Evolutionary conservation across 2,329 filamentous ascomycete genomes (phyloP).

Genomic region (Penicillium sp.): DNA sequence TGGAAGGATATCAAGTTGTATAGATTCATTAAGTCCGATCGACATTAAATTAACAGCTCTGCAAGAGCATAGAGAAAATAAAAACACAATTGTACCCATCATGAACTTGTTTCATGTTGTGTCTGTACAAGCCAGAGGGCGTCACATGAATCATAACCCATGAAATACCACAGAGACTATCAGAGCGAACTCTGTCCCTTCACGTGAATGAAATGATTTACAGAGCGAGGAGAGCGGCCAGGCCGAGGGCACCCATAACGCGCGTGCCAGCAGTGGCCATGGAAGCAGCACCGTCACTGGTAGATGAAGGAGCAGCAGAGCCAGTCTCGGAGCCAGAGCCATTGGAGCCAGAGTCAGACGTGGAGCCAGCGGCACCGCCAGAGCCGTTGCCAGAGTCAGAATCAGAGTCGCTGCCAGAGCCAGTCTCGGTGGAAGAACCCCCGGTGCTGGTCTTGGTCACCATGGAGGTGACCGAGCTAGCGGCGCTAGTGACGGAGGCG

Average conservation of each 20-base stretch:
- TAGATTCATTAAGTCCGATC: slow-evolving; percentile 9
- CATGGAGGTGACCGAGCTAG: neutral
- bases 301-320: slow-evolving; percentile 12
- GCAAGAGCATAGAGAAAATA: slow-evolving; percentile 1
- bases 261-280: slow-evolving; percentile 32
- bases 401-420: slow-evolving; percentile 13
- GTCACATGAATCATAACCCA: slow-evolving; percentile 17
- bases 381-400: slow-evolving; percentile 23
- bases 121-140: slow-evolving; percentile 17
- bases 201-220: slow-evolving; percentile 24
- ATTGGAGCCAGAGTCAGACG: slow-evolving; percentile 10
- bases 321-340: slow-evolving; percentile 10
- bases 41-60: slow-evolving; percentile 19
- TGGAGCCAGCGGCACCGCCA: slow-evolving; percentile 17
- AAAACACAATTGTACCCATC: slow-evolving; percentile 4
- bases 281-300: slow-evolving; percentile 26
- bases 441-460: slow-evolving; percentile 5
- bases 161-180: slow-evolving; percentile 4
- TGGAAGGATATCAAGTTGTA: neutral
- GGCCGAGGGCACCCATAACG: slow-evolving; percentile 40
- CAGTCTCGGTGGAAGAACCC: slow-evolving; percentile 1
- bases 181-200: neutral
- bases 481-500: slow-evolving; percentile 2
- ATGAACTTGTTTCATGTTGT: slow-evolving; percentile 17
- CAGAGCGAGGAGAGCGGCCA: slow-evolving; percentile 43